A percentile compares a stretch with the other conserved stretches of the same genome.
Evolutionary conservation across 2,329 filamentous ascomycete species (phyloP).

Genomic region (Tolypocladium tundrense): DNA sequence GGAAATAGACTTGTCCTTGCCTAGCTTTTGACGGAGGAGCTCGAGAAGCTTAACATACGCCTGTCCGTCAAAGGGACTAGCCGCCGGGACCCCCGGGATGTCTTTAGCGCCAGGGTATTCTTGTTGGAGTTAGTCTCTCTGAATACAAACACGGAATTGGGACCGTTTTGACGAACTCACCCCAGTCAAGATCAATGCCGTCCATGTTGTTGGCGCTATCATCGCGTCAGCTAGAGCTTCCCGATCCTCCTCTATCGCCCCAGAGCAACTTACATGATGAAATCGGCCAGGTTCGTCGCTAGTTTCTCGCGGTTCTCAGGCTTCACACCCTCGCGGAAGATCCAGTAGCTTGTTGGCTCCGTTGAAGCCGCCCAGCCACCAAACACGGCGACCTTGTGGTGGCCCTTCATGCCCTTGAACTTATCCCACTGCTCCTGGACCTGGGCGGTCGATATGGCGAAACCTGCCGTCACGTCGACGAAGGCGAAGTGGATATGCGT

Average conservation of each 20-base stretch:
- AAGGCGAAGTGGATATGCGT: conserved; percentile 28
- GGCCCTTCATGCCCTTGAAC: too few relatives aligned
- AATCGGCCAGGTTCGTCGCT: too few relatives aligned
- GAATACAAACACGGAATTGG: too few relatives aligned
- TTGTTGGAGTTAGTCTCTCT: too few relatives aligned
- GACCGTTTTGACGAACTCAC: too few relatives aligned
- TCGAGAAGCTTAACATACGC: conserved; percentile 9
- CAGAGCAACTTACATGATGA: too few relatives aligned
- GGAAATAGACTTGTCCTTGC: conserved; percentile 14
- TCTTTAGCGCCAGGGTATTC: conserved; percentile 19
- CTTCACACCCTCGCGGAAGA: conserved; percentile 10
- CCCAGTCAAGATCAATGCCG: conserved; percentile 33
- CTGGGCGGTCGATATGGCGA: conserved; percentile 6
- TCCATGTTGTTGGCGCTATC: conserved; percentile 19
- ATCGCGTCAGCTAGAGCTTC: too few relatives aligned
- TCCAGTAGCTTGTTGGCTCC: conserved; percentile 2
- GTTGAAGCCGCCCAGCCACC: conserved; percentile 17
- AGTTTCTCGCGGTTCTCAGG: conserved; percentile 21
- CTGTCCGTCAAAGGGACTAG: conserved; percentile 2
- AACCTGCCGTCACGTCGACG: conserved; percentile 13
- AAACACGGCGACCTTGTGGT: conserved; percentile 15
- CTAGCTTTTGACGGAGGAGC: background rate
- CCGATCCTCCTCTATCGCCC: too few relatives aligned
- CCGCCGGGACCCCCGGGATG: conserved; percentile 18
- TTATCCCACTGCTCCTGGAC: conserved; percentile 1